Evolutionary conservation across 768 basidiomycete species (phyloP), one percentile per base, ranked within the genome.

Genomic region (Tylopilus plumbeoviolaceoides): DNA sequence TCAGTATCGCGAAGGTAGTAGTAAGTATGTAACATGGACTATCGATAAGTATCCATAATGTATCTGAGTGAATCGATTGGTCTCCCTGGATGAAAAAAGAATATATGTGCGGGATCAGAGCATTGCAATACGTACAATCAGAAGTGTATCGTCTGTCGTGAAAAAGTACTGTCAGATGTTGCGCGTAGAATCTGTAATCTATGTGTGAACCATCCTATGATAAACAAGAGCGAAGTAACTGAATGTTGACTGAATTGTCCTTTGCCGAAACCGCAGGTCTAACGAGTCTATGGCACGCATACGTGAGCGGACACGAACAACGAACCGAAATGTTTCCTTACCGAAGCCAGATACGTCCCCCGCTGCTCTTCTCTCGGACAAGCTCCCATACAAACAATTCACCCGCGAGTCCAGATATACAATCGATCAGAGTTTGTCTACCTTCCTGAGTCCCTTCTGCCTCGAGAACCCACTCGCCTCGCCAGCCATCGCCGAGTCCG

Each of bases 381-480:
- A 88, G 60, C 67, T 86, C 81, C 83, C 77, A 79, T 38, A 65
- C 59, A 27, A 70, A 69, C 12, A 52, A 56, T 58, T 60, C 69
- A 0, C 78, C 77, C 4, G 68, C 62, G 2, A 48, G 51, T 35
- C 67, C 65, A 1, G 67, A 62, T 12, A 86, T 68, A 59, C 81
- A 82, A 54, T 83, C 76, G n/a, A 85, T 54, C 39, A 89, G 65
- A 3, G 72, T 63, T 63, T 79, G 74, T 42, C 78, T 73, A 6
- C 84, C 86, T 63, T 88, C 87, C 30, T 69, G 73, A 17, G 88
- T 91, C 1, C 88, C 89, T 49, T 88, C 86, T 1, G 81, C 83
- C 67, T 91, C 86, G n/a, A 91, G 72, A 14, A 88, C 72, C 88
- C 89, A 90, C 57, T 90, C 85, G 9, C 85, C 85, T 30, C 77